These are phyloP conservation scores for Phoma sp. DNA, from an alignment of 2,329 filamentous ascomycete species.

Conservation along the genomic window DNA sequence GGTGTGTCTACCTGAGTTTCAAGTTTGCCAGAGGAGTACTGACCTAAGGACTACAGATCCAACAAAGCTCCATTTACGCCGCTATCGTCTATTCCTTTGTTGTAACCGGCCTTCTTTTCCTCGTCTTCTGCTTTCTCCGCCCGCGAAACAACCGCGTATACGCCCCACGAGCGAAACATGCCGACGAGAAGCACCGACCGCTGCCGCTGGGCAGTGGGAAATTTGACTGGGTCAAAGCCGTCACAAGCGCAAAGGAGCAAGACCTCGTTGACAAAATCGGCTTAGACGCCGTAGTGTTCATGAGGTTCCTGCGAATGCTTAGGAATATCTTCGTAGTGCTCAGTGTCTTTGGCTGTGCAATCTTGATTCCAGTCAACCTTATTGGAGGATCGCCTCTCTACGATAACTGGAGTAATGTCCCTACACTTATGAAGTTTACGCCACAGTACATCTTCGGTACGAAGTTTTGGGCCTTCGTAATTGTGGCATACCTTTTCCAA, in stretches of 20 bases:
- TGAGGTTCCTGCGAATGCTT: conserved; percentile 87
- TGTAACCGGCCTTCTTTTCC: conserved; percentile 74
- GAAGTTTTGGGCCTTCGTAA: conserved; percentile 66
- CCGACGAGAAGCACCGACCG: conserved; percentile 87
- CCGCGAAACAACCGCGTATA: conserved; percentile 92
- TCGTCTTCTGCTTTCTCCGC: conserved; percentile 86
- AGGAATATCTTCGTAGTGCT: conserved; percentile 86
- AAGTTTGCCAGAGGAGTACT: neutral
- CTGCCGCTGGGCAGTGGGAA: conserved; percentile 84
- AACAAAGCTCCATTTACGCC: conserved; percentile 73
- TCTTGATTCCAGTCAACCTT: conserved; percentile 84
- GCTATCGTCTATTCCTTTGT: conserved; percentile 82
- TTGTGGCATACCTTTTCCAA: conserved; percentile 71
- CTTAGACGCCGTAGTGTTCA: conserved; percentile 87
- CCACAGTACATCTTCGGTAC: conserved; percentile 61
- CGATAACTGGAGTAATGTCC: conserved; percentile 34
- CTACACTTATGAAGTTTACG: conserved; percentile 60
- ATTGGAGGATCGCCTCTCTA: conserved; percentile 45
- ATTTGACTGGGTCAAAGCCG: conserved; percentile 82
- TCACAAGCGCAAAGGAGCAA: conserved; percentile 78
- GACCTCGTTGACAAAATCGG: conserved; percentile 83
- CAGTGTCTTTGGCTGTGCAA: conserved; percentile 73
- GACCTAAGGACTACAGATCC: conserved; percentile 54
- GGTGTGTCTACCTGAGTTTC: conserved; percentile 21
- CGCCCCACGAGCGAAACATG: conserved; percentile 91